phyloP scores from a whole-genome alignment of 2,329 filamentous ascomycete genomes.

The Aspergillus japonicus region DNA sequence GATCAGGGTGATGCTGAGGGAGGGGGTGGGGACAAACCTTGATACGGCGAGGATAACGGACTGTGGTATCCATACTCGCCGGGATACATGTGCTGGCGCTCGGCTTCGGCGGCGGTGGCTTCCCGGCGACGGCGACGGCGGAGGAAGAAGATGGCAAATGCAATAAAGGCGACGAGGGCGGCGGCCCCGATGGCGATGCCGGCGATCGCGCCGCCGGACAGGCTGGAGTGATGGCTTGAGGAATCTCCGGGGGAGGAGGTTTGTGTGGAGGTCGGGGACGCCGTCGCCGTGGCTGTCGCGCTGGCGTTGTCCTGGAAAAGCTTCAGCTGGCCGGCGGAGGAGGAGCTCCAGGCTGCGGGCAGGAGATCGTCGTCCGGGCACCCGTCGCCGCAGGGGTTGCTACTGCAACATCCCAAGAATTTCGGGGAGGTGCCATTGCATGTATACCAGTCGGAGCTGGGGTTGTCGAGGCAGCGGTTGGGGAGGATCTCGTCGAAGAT shows the following conservation, averaged over 20 bases:
- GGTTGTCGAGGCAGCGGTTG: slow-evolving; percentile 3
- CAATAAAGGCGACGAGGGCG: not conserved
- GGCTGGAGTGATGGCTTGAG: not conserved
- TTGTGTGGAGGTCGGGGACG: not conserved
- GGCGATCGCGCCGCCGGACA: not conserved
- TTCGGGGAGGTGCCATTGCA: slow-evolving; percentile 6
- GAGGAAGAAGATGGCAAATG: not conserved
- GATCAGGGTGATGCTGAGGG: too few relatives aligned
- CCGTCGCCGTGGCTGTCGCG: not conserved
- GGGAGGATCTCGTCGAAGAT: slow-evolving; percentile 6
- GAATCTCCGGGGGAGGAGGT: not conserved
- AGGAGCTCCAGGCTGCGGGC: slow-evolving; percentile 4
- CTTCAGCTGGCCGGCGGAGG: not conserved
- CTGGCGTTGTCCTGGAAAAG: slow-evolving; percentile 6
- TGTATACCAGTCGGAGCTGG: slow-evolving; percentile 5
- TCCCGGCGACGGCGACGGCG: not conserved
- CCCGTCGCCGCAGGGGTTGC: not conserved
- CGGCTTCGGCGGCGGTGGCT: not conserved
- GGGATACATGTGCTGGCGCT: not conserved
- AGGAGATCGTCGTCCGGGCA: not conserved
- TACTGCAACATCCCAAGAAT: slow-evolving; percentile 10
- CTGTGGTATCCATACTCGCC: not conserved
- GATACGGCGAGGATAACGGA: not conserved
- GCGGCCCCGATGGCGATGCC: not conserved
- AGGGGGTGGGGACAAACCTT: not conserved